Evolutionary conservation across 2,329 filamentous ascomycete species (phyloP).

Genomic region (Acarospora socialis): DNA sequence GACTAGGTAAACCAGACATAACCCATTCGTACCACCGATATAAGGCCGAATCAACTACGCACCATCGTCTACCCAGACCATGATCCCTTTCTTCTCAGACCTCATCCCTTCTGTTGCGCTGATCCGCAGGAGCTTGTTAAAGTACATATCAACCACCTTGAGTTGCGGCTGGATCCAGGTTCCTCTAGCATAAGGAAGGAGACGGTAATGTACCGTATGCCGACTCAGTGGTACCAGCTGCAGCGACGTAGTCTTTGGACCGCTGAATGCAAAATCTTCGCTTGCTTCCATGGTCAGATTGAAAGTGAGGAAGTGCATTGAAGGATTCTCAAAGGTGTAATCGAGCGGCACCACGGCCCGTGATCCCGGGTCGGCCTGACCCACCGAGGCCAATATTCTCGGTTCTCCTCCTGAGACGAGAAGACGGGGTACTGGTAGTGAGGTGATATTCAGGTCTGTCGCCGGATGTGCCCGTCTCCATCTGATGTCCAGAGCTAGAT

Average conservation of each 20-base stretch:
- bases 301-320: conserved; percentile 88
- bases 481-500: conserved; percentile 57
- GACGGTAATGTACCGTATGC: conserved; percentile 54
- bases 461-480: conserved; percentile 48
- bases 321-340: conserved; percentile 82
- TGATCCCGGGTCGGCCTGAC: conserved; percentile 18
- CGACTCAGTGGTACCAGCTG: conserved; percentile 74
- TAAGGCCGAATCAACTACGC: too few species aligned
- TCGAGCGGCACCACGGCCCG: conserved; percentile 31
- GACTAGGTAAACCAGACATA: too few species aligned
- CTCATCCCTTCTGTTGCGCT: conserved; percentile 59
- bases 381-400: conserved; percentile 51
- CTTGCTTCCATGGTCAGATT: conserved; percentile 82
- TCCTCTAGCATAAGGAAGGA: conserved; percentile 47
- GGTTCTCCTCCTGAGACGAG: conserved; percentile 73
- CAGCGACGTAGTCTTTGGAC: conserved; percentile 64
- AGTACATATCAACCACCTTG: conserved; percentile 76
- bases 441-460: conserved; percentile 45
- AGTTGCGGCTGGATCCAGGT: conserved; percentile 63
- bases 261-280: conserved; percentile 86
- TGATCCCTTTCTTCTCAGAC: conserved; percentile 38
- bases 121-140: conserved; percentile 76
- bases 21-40: too few species aligned
- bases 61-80: conserved; percentile 30
- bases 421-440: conserved; percentile 64